Percentiles rank a stretch among this genome's conserved stretches.
Evolutionary conservation across 768 basidiomycete genomes (phyloP).

Genomic region (Tulasnella sp.): DNA sequence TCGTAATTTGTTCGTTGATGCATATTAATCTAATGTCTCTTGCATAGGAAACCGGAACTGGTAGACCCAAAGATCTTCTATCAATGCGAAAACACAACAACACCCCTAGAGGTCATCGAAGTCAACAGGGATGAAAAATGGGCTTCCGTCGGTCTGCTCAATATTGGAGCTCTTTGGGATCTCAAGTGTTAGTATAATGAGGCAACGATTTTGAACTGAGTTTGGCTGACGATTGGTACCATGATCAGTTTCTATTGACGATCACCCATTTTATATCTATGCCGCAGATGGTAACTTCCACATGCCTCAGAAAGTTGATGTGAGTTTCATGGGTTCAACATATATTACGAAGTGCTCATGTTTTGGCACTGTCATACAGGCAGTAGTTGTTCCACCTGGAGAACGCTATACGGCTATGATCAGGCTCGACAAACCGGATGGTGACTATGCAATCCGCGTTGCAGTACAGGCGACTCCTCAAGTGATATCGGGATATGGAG

Average conservation of each 20-base stretch:
- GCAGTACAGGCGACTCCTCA: background rate
- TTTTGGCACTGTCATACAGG: background rate
- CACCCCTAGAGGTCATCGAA: background rate
- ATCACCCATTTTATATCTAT: slow-evolving; percentile 4
- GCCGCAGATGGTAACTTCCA: slow-evolving; percentile 11
- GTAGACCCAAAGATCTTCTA: slow-evolving; percentile 1
- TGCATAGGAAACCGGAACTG: slow-evolving; percentile 1
- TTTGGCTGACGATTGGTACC: background rate
- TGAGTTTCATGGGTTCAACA: background rate
- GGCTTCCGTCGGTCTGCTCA: slow-evolving; percentile 1
- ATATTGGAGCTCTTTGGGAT: slow-evolving; percentile 3
- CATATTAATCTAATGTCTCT: too few species aligned
- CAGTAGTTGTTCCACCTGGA: background rate
- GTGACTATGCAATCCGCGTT: slow-evolving; percentile 7
- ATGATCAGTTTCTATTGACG: slow-evolving; percentile 2
- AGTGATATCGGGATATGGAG: slow-evolving; percentile 6
- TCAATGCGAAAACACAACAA: slow-evolving; percentile 4
- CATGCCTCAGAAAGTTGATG: slow-evolving; percentile 7
- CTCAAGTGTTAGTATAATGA: background rate
- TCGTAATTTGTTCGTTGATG: background rate
- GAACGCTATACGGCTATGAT: slow-evolving; percentile 7
- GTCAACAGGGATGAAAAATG: slow-evolving; percentile 6
- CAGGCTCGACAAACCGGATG: slow-evolving; percentile 3
- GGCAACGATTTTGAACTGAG: background rate
- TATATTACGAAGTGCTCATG: background rate